These are phyloP conservation scores for Luvunga scandens DNA, from an alignment of 345 rosid species.

Conservation along the genomic window DNA sequence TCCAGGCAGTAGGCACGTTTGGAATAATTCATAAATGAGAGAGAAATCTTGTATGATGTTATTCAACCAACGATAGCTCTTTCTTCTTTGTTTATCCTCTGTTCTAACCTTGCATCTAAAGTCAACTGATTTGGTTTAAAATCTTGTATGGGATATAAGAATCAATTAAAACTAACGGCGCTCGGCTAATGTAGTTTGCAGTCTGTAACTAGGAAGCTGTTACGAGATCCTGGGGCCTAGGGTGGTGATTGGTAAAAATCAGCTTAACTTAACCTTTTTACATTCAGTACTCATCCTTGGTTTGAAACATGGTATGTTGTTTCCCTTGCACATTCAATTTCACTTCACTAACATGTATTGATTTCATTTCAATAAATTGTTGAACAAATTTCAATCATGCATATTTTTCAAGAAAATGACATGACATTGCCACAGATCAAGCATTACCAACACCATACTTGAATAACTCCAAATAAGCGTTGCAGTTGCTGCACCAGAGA, in stretches of 20 bases:
- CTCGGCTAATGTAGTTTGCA: too few relatives aligned
- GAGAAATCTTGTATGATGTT: slow-evolving; percentile 2
- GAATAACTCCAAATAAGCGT: background rate
- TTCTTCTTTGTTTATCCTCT: background rate
- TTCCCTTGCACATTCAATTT: too few relatives aligned
- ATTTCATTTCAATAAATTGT: too few relatives aligned
- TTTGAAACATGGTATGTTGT: too few relatives aligned
- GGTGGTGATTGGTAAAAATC: too few relatives aligned
- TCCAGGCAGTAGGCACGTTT: slow-evolving; percentile 8
- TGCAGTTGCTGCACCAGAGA: background rate
- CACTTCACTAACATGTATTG: too few relatives aligned
- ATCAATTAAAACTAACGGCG: background rate
- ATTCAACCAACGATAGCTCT: background rate
- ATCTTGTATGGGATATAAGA: background rate
- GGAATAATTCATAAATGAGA: slow-evolving; percentile 8
- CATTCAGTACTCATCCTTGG: too few relatives aligned
- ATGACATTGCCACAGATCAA: background rate
- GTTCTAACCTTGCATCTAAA: background rate
- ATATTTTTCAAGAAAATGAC: too few relatives aligned
- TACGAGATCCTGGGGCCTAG: too few relatives aligned
- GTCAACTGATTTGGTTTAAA: background rate
- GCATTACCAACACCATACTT: background rate
- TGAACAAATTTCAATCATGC: too few relatives aligned
- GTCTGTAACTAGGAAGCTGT: too few relatives aligned
- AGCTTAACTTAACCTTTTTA: too few relatives aligned